phyloP scores from a whole-genome alignment of 768 basidiomycete genomes.

The Hirschioporus abietinus region DNA sequence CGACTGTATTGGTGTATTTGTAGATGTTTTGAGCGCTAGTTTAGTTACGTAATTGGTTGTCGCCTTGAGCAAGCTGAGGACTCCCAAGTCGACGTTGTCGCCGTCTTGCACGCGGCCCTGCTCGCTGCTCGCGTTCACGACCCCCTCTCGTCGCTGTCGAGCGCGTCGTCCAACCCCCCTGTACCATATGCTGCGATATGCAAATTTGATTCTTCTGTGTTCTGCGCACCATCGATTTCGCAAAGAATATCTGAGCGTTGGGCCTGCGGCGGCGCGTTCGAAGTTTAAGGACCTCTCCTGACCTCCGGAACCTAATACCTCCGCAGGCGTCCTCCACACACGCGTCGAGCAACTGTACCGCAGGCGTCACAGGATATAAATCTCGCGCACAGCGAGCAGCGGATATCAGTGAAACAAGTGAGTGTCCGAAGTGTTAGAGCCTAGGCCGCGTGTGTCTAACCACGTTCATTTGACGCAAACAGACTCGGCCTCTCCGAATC shows the following conservation, averaged over 20 bases:
- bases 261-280: neutral
- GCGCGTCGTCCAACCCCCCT: neutral
- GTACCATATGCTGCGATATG: slow-evolving; percentile 1
- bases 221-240: neutral
- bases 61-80: neutral
- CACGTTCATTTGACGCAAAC: slow-evolving; percentile 1
- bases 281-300: neutral
- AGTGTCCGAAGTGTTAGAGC: neutral
- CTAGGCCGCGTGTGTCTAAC: neutral
- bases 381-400: neutral
- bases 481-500: slow-evolving; percentile 31
- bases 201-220: slow-evolving; percentile 1
- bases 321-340: neutral
- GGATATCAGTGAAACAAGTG: slow-evolving; percentile 1
- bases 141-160: neutral
- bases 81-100: neutral
- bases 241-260: neutral
- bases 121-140: slow-evolving; percentile 1
- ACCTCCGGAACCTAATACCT: neutral
- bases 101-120: neutral
- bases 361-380: neutral
- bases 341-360: neutral
- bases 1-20: neutral
- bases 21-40: slow-evolving; percentile 1
- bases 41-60: neutral